Evolutionary conservation across 169 alveolate species (phyloP).

Genomic region (Amoebophrya sp.): DNA sequence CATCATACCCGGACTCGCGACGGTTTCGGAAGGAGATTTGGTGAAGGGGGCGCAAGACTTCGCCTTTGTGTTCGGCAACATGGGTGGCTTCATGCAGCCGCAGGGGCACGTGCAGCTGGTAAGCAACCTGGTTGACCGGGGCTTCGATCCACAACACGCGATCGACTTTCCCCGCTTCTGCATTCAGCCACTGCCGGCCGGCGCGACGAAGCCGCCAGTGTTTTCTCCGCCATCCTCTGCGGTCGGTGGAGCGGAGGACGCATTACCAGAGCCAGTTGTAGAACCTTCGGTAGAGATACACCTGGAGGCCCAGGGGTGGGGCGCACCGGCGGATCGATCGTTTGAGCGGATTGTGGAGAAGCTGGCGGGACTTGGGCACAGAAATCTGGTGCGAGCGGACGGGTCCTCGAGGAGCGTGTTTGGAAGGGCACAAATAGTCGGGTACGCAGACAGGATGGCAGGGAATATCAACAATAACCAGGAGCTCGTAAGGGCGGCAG

Average conservation of each 20-base stretch:
- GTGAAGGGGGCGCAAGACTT: neutral
- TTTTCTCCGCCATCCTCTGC: neutral
- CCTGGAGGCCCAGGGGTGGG: no score
- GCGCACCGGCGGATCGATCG: no score
- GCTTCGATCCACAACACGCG: neutral
- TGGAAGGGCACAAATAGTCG: neutral
- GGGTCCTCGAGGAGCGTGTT: neutral
- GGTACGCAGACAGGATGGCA: neutral
- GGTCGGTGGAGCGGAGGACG: neutral
- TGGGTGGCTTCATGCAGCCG: neutral
- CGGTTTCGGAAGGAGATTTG: no score
- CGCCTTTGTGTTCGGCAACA: neutral
- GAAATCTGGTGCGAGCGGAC: neutral
- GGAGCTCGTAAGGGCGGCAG: neutral
- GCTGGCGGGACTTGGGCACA: neutral
- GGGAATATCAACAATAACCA: no score
- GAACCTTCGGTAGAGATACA: neutral
- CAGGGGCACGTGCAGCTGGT: neutral
- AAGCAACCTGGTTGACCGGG: neutral
- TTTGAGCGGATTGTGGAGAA: no score
- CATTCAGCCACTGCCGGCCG: neutral
- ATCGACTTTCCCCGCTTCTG: neutral
- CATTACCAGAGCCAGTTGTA: neutral
- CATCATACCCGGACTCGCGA: neutral
- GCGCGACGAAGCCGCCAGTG: neutral